phyloP scores from a whole-genome alignment of 352 stramenopile species.

The Aphanomyces stellatus region DNA sequence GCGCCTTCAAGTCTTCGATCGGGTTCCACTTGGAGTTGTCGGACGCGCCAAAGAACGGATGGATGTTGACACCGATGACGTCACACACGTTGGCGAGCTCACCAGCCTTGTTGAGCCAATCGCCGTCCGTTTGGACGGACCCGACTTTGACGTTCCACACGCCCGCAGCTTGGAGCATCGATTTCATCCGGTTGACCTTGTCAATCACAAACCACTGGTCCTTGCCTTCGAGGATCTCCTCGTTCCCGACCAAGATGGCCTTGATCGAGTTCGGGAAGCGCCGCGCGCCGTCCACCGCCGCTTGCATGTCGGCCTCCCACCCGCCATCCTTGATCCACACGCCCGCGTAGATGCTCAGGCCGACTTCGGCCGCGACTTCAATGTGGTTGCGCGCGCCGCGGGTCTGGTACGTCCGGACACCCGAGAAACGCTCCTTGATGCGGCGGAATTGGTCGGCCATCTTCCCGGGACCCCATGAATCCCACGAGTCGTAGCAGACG shows the following conservation, averaged over 20 bases:
- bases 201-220: background rate
- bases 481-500: constrained; percentile 13
- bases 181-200: constrained; percentile 3
- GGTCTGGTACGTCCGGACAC: constrained; percentile 11
- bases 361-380: background rate
- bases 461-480: background rate
- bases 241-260: constrained; percentile 64
- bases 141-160: constrained; percentile 2
- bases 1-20: constrained; percentile 12
- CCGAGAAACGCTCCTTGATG: constrained; percentile 13
- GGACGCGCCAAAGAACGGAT: constrained; percentile 40
- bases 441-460: constrained; percentile 4
- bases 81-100: constrained; percentile 46
- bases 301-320: constrained; percentile 48
- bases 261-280: constrained; percentile 32
- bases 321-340: constrained; percentile 33
- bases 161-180: background rate
- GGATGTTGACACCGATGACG: constrained; percentile 62
- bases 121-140: constrained; percentile 15
- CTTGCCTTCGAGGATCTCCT: constrained; percentile 35
- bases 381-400: constrained; percentile 5
- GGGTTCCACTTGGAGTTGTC: background rate
- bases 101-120: constrained; percentile 2
- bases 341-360: constrained; percentile 23
- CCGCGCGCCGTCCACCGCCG: constrained; percentile 41